These are phyloP conservation scores for Hawksworthiomyces lignivorus DNA, from an alignment of 2,329 filamentous ascomycete species.

Conservation along the genomic window DNA sequence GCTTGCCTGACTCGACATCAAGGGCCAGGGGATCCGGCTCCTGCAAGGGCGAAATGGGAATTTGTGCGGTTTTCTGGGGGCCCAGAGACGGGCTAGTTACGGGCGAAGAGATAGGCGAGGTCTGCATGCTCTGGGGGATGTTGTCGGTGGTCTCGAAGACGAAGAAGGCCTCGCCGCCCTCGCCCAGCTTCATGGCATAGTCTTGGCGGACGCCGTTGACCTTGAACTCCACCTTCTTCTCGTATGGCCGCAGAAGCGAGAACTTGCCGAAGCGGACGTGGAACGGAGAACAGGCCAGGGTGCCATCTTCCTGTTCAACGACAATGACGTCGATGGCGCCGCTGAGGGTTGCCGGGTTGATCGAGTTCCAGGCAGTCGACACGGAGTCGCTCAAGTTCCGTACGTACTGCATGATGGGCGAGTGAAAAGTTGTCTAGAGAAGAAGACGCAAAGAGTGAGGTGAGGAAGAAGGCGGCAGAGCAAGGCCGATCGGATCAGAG, in stretches of 20 bases:
- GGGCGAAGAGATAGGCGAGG: slow-evolving; percentile 86
- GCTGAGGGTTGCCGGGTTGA: slow-evolving; percentile 94
- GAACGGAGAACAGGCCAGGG: slow-evolving; percentile 86
- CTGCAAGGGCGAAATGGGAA: slow-evolving; percentile 38
- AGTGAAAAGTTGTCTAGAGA: not conserved
- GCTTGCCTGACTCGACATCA: slow-evolving; percentile 36
- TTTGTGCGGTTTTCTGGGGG: slow-evolving; percentile 28
- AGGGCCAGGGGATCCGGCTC: slow-evolving; percentile 67
- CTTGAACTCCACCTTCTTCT: slow-evolving; percentile 97
- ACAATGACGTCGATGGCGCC: slow-evolving; percentile 99
- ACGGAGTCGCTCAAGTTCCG: slow-evolving; percentile 91
- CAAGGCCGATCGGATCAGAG: too few species aligned
- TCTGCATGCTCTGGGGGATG: slow-evolving; percentile 90
- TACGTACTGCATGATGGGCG: slow-evolving; percentile 83
- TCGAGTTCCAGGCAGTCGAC: slow-evolving; percentile 98
- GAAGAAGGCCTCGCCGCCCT: slow-evolving; percentile 97
- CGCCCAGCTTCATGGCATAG: slow-evolving; percentile 96
- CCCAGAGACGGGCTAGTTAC: slow-evolving; percentile 71
- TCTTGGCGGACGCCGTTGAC: slow-evolving; percentile 90
- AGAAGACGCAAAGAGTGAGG: not conserved
- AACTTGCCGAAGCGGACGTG: slow-evolving; percentile 99
- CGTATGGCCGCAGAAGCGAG: slow-evolving; percentile 84
- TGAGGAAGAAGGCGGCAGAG: not conserved
- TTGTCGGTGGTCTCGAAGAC: slow-evolving; percentile 91
- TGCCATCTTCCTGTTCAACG: slow-evolving; percentile 90